Conservation (phyloP, 306 rosid species). For the Carpinus viminea region DNA sequence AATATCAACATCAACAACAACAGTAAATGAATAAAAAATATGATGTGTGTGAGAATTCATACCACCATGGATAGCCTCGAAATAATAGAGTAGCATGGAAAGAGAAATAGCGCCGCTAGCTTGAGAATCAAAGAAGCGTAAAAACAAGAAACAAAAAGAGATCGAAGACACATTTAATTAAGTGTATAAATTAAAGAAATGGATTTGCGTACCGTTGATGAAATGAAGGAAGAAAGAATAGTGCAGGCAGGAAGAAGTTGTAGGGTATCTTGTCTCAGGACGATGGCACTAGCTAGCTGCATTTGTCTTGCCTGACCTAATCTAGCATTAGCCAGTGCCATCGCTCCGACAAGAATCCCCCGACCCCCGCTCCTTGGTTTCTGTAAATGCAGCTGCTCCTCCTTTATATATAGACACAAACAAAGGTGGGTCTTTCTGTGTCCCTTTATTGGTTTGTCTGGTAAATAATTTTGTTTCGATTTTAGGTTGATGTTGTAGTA, state of each 20-base stretch:
- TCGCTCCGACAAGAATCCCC: background rate
- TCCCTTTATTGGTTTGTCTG: too few species aligned
- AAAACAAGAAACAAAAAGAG: constrained; percentile 1
- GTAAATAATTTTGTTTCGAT: too few species aligned
- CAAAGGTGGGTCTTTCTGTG: background rate
- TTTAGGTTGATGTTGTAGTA: too few species aligned
- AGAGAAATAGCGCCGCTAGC: background rate
- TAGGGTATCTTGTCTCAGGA: background rate
- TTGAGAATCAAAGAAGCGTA: background rate
- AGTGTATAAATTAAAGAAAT: background rate
- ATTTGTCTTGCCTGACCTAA: background rate
- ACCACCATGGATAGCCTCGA: background rate
- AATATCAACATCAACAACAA: background rate
- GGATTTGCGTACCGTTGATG: background rate
- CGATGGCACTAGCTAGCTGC: background rate
- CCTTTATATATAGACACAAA: background rate
- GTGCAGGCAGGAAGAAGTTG: background rate
- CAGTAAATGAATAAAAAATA: background rate
- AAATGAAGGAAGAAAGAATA: background rate
- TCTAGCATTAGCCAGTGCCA: background rate
- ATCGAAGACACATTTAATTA: background rate
- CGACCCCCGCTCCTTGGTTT: background rate
- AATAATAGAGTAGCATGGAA: background rate
- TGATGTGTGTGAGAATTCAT: background rate
- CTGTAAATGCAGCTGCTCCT: background rate